Conservation (phyloP, 129 eudicot species). For the Arctium lappa region DNA sequence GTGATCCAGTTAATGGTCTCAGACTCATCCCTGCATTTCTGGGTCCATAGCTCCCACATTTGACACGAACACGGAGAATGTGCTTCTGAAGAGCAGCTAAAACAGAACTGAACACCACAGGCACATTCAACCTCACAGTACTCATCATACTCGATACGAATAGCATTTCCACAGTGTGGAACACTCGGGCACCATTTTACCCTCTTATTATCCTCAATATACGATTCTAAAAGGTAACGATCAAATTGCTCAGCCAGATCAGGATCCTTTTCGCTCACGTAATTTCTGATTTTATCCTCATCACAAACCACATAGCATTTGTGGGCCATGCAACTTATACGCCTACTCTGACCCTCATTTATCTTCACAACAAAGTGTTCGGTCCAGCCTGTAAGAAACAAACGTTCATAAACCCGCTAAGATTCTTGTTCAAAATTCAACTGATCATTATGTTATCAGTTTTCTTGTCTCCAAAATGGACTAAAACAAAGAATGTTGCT, state of each 20-base stretch:
- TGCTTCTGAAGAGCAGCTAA: constrained; percentile 57
- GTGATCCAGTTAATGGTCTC: constrained; percentile 57
- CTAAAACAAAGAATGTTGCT: constrained; percentile 20
- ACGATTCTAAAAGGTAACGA: constrained; percentile 61
- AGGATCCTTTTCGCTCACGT: constrained; percentile 44
- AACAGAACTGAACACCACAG: constrained; percentile 79
- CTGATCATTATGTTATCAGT: too few species aligned
- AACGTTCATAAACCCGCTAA: background rate
- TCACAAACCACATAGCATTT: constrained; percentile 67
- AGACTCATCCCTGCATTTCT: constrained; percentile 52
- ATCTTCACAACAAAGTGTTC: constrained; percentile 69
- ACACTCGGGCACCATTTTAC: constrained; percentile 92
- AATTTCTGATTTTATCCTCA: constrained; percentile 48
- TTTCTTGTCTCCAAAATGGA: background rate
- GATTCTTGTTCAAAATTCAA: background rate
- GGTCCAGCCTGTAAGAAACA: constrained; percentile 61
- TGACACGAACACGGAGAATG: constrained; percentile 93
- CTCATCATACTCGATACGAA: constrained; percentile 58
- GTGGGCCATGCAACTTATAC: constrained; percentile 75
- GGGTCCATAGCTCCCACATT: constrained; percentile 73
- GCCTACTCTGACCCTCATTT: constrained; percentile 79
- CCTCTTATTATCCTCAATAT: constrained; percentile 73
- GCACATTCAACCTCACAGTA: constrained; percentile 74
- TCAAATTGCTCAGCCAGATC: constrained; percentile 63
- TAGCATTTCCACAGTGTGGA: constrained; percentile 88